Percentiles rank a stretch among this genome's conserved stretches.
These are phyloP conservation scores for Cladophialophora carrionii DNA, from an alignment of 2,329 filamentous ascomycete genomes.

Conservation along the genomic window DNA sequence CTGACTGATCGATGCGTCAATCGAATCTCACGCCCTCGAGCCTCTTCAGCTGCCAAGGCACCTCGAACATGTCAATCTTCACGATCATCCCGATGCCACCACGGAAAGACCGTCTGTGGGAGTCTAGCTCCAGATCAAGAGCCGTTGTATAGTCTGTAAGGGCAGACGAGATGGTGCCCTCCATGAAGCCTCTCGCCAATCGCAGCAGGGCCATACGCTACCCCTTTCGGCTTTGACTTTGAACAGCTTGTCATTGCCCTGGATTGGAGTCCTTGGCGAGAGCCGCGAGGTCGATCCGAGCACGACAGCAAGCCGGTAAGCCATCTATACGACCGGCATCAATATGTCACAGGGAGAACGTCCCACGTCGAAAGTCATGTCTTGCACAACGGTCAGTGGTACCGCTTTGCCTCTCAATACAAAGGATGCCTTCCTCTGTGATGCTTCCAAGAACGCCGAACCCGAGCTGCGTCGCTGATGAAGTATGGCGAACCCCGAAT, in stretches of 20 bases:
- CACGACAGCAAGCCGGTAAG: neutral
- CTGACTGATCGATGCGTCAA: neutral
- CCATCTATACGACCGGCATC: neutral
- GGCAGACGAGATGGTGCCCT: neutral
- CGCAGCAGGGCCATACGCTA: neutral
- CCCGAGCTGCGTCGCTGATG: neutral
- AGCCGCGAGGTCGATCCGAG: neutral
- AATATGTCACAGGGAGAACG: neutral
- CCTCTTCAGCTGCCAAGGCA: neutral
- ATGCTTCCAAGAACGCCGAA: neutral
- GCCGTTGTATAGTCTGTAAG: neutral
- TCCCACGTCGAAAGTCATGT: neutral
- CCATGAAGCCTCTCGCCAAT: neutral
- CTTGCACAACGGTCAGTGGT: neutral
- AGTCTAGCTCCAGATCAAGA: neutral
- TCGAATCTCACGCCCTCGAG: neutral
- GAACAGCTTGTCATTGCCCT: neutral
- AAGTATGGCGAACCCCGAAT: conserved; percentile 1
- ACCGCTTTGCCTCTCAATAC: neutral
- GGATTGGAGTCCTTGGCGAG: neutral
- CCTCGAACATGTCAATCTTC: neutral
- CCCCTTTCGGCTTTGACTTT: neutral
- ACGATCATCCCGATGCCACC: neutral
- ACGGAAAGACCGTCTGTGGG: neutral
- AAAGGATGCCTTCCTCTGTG: neutral